Evolutionary conservation across 2,329 filamentous ascomycete species (phyloP).

Genomic region (Cladosporium colombiae): DNA sequence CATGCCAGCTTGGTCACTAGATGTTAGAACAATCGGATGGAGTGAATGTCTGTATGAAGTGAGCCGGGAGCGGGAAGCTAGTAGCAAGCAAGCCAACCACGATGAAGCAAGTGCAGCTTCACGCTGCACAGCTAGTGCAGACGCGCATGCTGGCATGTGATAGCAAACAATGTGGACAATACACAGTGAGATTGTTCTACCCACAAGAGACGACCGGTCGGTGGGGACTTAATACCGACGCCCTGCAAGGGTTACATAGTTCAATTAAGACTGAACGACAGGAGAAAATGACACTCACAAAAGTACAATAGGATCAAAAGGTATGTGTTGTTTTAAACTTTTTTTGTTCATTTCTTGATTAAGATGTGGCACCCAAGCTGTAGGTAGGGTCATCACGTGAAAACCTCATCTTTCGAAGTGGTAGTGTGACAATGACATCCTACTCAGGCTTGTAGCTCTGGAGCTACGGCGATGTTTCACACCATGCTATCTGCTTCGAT

Average conservation of each 20-base stretch:
- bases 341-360: neutral
- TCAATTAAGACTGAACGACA: neutral
- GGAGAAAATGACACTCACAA: neutral
- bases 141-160: neutral
- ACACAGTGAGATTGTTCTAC: neutral
- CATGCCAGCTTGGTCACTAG: neutral
- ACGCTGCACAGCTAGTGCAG: neutral
- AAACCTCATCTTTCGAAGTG: neutral
- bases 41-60: neutral
- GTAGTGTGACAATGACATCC: neutral
- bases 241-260: neutral
- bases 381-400: neutral
- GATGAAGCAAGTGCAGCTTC: neutral
- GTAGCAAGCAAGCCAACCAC: neutral
- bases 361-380: neutral
- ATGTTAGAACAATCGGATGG: neutral
- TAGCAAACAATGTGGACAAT: neutral
- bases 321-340: neutral
- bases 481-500: slow-evolving; percentile 1
- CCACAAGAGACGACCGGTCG: too few relatives aligned
- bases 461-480: slow-evolving; percentile 9
- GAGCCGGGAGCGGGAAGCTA: neutral
- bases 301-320: neutral
- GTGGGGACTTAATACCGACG: neutral
- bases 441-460: neutral